Evolutionary conservation across 202 grass and related monocot species (phyloP).

Genomic region (Setaria italica): DNA sequence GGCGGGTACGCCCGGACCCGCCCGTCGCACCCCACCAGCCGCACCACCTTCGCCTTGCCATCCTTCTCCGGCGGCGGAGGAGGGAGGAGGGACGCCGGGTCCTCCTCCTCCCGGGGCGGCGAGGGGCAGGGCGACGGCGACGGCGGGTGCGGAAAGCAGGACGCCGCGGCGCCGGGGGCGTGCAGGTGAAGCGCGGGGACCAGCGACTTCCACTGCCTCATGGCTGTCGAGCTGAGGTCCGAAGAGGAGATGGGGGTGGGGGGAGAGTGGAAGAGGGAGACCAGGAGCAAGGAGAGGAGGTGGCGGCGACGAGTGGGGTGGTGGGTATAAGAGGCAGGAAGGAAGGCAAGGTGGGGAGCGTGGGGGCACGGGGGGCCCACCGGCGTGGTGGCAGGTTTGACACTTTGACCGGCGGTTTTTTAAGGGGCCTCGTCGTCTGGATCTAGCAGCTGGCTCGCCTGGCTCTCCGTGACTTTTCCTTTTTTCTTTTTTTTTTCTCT

Average conservation of each 20-base stretch:
- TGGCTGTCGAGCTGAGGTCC: not conserved
- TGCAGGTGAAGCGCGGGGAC: constrained; percentile 40
- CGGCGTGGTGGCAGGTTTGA: constrained; percentile 67
- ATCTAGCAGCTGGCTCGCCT: constrained; percentile 26
- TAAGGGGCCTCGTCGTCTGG: constrained; percentile 19
- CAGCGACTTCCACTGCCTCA: constrained; percentile 78
- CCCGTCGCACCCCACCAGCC: constrained; percentile 70
- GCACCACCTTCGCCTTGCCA: constrained; percentile 11
- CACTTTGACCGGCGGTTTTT: constrained; percentile 69
- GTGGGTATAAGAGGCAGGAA: constrained; percentile 39
- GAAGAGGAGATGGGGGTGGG: not conserved
- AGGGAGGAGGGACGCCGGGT: not conserved
- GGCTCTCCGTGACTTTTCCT: constrained; percentile 30
- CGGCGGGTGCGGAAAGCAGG: constrained; percentile 58
- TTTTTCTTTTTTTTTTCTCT: not conserved
- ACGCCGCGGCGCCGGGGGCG: constrained; percentile 45
- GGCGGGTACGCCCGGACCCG: constrained; percentile 57
- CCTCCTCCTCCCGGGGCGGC: not conserved
- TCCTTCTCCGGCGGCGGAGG: not conserved
- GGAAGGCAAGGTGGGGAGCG: not conserved
- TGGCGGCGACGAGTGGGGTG: constrained; percentile 28
- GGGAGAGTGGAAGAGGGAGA: not conserved
- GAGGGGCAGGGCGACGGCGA: constrained; percentile 32
- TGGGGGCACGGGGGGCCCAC: constrained; percentile 24
- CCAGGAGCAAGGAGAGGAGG: not conserved